These are phyloP conservation scores for Sarocladiaceae sp. DNA, from an alignment of 2,329 filamentous ascomycete species.

Conservation along the genomic window DNA sequence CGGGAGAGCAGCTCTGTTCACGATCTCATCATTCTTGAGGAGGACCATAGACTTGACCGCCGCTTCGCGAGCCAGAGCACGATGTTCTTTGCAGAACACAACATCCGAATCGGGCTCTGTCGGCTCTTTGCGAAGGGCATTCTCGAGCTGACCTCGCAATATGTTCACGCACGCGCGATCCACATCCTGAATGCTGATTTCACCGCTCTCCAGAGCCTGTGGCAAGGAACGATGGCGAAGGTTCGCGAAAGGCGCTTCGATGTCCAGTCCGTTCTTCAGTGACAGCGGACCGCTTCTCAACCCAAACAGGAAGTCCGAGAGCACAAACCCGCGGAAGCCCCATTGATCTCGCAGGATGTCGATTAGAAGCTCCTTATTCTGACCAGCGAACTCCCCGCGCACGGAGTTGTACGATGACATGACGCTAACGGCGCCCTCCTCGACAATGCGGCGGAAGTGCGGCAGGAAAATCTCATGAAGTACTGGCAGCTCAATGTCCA, in stretches of 20 bases:
- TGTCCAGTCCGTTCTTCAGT: slow-evolving; percentile 15
- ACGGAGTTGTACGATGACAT: slow-evolving; percentile 18
- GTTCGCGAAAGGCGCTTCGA: slow-evolving; percentile 17
- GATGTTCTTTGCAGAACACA: slow-evolving; percentile 16
- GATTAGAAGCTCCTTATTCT: slow-evolving; percentile 14
- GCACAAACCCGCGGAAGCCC: slow-evolving; percentile 15
- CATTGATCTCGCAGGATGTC: slow-evolving; percentile 15
- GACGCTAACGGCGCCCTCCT: slow-evolving; percentile 13
- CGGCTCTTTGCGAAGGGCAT: not conserved
- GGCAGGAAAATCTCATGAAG: slow-evolving; percentile 17
- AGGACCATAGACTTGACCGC: slow-evolving; percentile 16
- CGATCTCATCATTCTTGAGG: slow-evolving; percentile 14
- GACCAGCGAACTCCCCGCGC: slow-evolving; percentile 14
- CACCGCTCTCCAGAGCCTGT: slow-evolving; percentile 3
- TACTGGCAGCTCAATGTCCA: slow-evolving; percentile 13
- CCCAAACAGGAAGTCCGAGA: slow-evolving; percentile 16
- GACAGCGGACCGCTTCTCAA: slow-evolving; percentile 13
- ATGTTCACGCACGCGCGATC: slow-evolving; percentile 11
- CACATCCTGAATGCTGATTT: slow-evolving; percentile 8
- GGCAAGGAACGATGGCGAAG: slow-evolving; percentile 9
- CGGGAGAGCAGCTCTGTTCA: not conserved
- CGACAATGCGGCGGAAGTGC: slow-evolving; percentile 15
- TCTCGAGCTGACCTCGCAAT: slow-evolving; percentile 11
- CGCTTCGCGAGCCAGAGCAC: slow-evolving; percentile 13
- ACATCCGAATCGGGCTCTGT: slow-evolving; percentile 1